Percentiles rank a stretch among this genome's conserved stretches.
phyloP scores from a whole-genome alignment of 1,139 yeast species.

The Yamadazyma buinensis region DNA sequence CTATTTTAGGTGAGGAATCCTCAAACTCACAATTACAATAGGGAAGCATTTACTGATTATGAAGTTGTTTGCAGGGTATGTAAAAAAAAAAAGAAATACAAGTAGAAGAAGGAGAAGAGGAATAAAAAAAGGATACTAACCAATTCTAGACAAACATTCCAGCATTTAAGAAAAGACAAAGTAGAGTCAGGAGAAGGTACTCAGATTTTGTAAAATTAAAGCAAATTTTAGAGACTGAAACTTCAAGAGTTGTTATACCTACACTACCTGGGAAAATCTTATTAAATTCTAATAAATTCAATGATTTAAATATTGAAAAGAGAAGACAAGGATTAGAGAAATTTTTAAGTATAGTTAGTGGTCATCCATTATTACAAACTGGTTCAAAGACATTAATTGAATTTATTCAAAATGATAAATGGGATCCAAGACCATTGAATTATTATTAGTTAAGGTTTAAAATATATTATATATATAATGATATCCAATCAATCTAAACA shows the following conservation, averaged over 20 bases:
- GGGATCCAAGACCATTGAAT: conserved; percentile 48
- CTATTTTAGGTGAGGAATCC: conserved; percentile 46
- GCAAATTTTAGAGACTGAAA: conserved; percentile 69
- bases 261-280: conserved; percentile 82
- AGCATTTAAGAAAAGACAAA: conserved; percentile 63
- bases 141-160: conserved; percentile 92
- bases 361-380: conserved; percentile 90
- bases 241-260: conserved; percentile 78
- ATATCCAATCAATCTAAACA: background rate
- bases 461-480: background rate
- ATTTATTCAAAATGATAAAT: conserved; percentile 82
- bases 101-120: too few relatives aligned
- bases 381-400: conserved; percentile 80
- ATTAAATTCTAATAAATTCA: conserved; percentile 67
- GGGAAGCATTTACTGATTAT: conserved; percentile 81
- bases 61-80: conserved; percentile 83
- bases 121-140: too few relatives aligned
- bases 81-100: too few relatives aligned
- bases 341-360: conserved; percentile 77
- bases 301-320: conserved; percentile 78
- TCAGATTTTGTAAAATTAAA: conserved; percentile 85
- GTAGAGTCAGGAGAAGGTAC: conserved; percentile 80
- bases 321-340: conserved; percentile 81
- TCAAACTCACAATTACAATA: conserved; percentile 69
- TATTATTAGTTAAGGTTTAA: conserved; percentile 16